phyloP scores from a whole-genome alignment of 2,329 filamentous ascomycete species.

The Apiospora kogelbergensis region DNA sequence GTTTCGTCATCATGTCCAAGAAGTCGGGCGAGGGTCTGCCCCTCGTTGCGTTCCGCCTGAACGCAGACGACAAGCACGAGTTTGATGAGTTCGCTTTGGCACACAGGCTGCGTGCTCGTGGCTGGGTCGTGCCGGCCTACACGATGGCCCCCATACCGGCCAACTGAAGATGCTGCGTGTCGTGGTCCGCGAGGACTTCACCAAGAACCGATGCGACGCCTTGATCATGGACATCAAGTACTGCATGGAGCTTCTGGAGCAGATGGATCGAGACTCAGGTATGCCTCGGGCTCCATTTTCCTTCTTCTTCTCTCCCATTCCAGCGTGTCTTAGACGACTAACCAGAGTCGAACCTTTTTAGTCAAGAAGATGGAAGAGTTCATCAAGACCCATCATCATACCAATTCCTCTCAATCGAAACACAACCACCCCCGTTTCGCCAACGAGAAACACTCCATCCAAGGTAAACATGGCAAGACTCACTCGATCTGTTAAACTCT shows the following conservation, averaged over 20 bases:
- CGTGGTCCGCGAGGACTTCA: conserved; percentile 92
- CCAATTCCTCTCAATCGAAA: conserved; percentile 50
- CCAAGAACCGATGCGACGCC: conserved; percentile 74
- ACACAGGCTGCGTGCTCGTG: conserved; percentile 80
- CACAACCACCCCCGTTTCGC: conserved; percentile 52
- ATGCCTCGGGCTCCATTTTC: too few species aligned
- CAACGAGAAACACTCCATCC: conserved; percentile 81
- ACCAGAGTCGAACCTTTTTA: too few species aligned
- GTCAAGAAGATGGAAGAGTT: conserved; percentile 70
- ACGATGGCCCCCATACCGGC: conserved; percentile 89
- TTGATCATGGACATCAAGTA: conserved; percentile 78
- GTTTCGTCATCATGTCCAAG: conserved; percentile 88
- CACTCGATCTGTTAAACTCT: conserved; percentile 74
- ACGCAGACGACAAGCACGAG: conserved; percentile 56
- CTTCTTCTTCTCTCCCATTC: too few species aligned
- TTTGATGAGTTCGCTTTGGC: conserved; percentile 79
- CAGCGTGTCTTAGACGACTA: too few species aligned
- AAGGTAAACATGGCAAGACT: conserved; percentile 89
- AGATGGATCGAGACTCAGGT: conserved; percentile 67
- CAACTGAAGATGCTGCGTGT: conserved; percentile 88
- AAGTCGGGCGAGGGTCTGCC: conserved; percentile 76
- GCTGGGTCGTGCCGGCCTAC: conserved; percentile 94
- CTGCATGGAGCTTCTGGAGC: conserved; percentile 67
- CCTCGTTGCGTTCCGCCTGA: conserved; percentile 83
- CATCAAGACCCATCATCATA: conserved; percentile 53